These are phyloP conservation scores for Begonia fuchsioides DNA, from an alignment of 306 rosid species.

Conservation along the genomic window DNA sequence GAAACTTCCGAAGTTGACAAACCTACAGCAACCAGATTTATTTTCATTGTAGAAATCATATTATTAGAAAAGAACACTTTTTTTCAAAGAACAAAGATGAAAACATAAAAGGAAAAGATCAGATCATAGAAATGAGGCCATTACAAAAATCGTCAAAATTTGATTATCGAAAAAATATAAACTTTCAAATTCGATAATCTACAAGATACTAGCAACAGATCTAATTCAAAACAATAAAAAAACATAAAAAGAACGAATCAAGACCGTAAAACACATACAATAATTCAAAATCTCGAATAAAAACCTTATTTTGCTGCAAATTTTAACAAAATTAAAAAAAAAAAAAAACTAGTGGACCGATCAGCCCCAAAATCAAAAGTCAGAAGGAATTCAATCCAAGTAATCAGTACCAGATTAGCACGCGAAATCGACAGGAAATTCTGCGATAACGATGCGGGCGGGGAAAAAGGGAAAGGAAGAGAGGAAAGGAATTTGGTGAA, in stretches of 20 bases:
- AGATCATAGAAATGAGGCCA: too few species aligned
- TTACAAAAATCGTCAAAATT: too few species aligned
- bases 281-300: neutral
- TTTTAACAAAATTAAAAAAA: neutral
- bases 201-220: neutral
- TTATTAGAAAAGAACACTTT: too few species aligned
- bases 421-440: neutral
- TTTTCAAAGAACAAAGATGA: too few species aligned
- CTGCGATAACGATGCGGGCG: slow-evolving; percentile 7
- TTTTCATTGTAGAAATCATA: too few species aligned
- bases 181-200: slow-evolving; percentile 1
- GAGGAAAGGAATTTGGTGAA: neutral
- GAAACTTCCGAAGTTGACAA: too few species aligned
- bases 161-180: neutral
- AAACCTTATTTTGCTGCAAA: neutral
- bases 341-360: neutral
- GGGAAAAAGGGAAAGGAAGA: slow-evolving; percentile 21
- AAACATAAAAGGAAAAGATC: too few species aligned
- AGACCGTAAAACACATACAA: neutral
- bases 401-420: slow-evolving; percentile 6
- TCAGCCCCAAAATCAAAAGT: neutral
- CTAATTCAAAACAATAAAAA: neutral
- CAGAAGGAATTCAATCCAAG: neutral
- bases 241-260: slow-evolving; percentile 5
- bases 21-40: too few species aligned